Evolutionary conservation across 1,284 basidiomycete species (phyloP).

Genomic region (Puccinia coronata): DNA sequence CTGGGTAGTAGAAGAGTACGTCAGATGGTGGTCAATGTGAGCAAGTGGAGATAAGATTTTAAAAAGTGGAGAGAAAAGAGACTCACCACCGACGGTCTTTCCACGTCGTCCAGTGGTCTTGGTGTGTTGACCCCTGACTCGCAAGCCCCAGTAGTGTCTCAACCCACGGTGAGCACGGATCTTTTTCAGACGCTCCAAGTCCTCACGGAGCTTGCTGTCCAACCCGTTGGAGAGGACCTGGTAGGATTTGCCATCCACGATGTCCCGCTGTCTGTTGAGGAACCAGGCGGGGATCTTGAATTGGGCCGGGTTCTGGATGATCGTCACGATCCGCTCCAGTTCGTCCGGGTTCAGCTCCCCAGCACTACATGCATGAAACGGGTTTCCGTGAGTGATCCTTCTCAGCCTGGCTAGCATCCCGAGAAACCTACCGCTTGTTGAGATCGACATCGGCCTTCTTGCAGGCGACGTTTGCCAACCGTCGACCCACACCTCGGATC

Average conservation of each 20-base stretch:
- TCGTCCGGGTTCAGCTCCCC: conserved; percentile 95
- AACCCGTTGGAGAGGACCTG: conserved; percentile 97
- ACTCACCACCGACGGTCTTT: conserved; percentile 55
- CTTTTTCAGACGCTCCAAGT: conserved; percentile 98
- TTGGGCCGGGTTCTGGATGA: conserved; percentile 98
- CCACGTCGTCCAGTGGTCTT: conserved; percentile 84
- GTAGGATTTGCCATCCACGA: conserved; percentile 92
- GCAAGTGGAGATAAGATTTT: not conserved
- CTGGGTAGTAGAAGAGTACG: not conserved
- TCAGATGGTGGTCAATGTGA: not conserved
- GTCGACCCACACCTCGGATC: conserved; percentile 99
- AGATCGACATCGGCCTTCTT: conserved; percentile 99
- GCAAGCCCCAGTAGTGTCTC: conserved; percentile 87
- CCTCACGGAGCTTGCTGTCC: conserved; percentile 97
- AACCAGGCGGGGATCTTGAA: conserved; percentile 99
- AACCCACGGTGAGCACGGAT: conserved; percentile 98
- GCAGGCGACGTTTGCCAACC: conserved; percentile 98
- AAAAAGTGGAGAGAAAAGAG: not conserved
- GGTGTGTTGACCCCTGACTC: conserved; percentile 87
- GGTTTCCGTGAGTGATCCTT: not conserved
- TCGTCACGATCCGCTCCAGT: conserved; percentile 97
- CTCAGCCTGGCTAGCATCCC: not conserved
- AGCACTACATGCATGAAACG: conserved; percentile 64
- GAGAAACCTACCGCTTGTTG: conserved; percentile 85
- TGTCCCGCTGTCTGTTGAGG: conserved; percentile 98